Evolutionary conservation across 257 asterid species (phyloP).

Genomic region (Thymus mandschuricus): DNA sequence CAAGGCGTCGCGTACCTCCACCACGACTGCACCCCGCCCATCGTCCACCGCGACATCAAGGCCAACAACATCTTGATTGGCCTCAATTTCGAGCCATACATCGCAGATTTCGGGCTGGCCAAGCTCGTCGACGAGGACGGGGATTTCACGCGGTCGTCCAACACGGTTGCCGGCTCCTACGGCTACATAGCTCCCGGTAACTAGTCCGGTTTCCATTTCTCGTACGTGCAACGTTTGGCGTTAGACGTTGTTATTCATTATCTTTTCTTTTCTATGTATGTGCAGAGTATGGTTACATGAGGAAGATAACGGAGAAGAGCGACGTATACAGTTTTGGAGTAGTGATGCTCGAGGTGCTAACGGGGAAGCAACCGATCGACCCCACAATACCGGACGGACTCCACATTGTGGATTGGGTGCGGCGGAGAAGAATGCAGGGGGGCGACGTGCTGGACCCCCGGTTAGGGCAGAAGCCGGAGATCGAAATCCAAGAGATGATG

Average conservation of each 20-base stretch:
- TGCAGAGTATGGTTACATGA: slow-evolving; percentile 86
- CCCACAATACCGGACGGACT: slow-evolving; percentile 79
- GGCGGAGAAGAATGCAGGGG: slow-evolving; percentile 48
- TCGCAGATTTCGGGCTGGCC: slow-evolving; percentile 90
- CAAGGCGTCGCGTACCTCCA: slow-evolving; percentile 90
- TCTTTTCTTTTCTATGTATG: not conserved
- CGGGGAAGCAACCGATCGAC: slow-evolving; percentile 83
- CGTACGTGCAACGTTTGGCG: no score
- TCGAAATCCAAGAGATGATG: slow-evolving; percentile 75
- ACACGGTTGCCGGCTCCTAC: slow-evolving; percentile 79
- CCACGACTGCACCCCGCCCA: slow-evolving; percentile 88
- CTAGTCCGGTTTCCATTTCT: slow-evolving; percentile 16
- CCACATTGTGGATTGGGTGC: slow-evolving; percentile 88
- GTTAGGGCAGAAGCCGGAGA: slow-evolving; percentile 50
- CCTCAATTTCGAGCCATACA: slow-evolving; percentile 70
- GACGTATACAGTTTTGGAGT: slow-evolving; percentile 88
- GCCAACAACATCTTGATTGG: slow-evolving; percentile 84
- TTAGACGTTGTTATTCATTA: not conserved
- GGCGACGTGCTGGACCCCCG: slow-evolving; percentile 54
- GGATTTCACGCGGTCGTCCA: slow-evolving; percentile 71
- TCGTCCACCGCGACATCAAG: slow-evolving; percentile 88
- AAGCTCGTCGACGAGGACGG: slow-evolving; percentile 63
- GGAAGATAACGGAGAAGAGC: slow-evolving; percentile 81
- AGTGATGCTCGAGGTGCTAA: slow-evolving; percentile 75
- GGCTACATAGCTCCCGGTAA: slow-evolving; percentile 93